A percentile compares a stretch with the other conserved stretches of the same genome.
phyloP scores from a whole-genome alignment of 805 yeast genomes.

The Millerago galiae region DNA sequence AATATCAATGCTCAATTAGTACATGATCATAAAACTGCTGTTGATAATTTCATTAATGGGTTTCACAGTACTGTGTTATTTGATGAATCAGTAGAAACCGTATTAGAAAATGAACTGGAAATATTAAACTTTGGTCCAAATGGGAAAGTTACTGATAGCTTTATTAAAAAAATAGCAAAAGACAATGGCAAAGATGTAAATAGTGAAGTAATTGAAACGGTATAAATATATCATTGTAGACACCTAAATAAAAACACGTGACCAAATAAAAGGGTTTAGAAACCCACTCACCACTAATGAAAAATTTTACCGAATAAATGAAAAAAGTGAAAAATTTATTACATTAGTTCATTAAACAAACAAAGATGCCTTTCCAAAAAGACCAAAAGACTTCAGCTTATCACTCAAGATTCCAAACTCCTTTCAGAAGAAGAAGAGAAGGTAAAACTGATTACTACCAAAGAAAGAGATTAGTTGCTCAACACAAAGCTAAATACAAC shows the following conservation, averaged over 20 bases:
- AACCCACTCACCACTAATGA: background rate
- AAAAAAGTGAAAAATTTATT: slow-evolving; percentile 1
- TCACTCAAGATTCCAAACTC: slow-evolving; percentile 99
- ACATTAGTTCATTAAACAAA: background rate
- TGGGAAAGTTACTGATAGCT: slow-evolving; percentile 14
- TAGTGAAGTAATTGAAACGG: no score
- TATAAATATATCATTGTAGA: no score
- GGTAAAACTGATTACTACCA: slow-evolving; percentile 99
- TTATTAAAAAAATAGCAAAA: slow-evolving; percentile 12
- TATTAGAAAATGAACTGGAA: slow-evolving; percentile 4
- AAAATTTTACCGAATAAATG: no score
- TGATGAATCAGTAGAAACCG: slow-evolving; percentile 28
- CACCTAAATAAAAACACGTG: no score
- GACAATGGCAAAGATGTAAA: slow-evolving; percentile 2
- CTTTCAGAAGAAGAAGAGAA: slow-evolving; percentile 99
- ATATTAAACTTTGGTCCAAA: slow-evolving; percentile 23
- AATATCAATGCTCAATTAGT: slow-evolving; percentile 30
- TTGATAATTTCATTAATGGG: slow-evolving; percentile 31
- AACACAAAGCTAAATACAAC: slow-evolving; percentile 99
- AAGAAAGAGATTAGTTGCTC: slow-evolving; percentile 98
- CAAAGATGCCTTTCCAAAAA: slow-evolving; percentile 72
- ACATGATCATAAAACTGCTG: slow-evolving; percentile 19
- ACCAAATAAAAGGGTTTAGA: no score
- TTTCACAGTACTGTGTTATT: slow-evolving; percentile 41
- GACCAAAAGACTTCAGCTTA: slow-evolving; percentile 80